Percentiles rank a stretch among this genome's conserved stretches.
Conservation (phyloP, 257 asterid genomes). For the Nicotiana tabacum region DNA sequence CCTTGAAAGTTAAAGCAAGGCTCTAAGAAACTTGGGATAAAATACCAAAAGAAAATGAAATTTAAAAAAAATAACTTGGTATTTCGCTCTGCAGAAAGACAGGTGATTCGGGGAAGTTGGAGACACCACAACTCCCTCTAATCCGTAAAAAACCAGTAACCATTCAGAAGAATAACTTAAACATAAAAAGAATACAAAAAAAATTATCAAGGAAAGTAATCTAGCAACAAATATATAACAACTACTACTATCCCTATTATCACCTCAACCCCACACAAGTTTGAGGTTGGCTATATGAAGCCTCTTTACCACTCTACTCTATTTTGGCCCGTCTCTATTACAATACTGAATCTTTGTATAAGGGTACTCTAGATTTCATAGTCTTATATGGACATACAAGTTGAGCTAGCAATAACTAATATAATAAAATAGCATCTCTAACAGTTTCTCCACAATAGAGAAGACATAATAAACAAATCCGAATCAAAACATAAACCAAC, state of each 20-base stretch:
- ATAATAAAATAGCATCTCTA: neutral
- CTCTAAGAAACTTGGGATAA: too few species aligned
- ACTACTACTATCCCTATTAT: neutral
- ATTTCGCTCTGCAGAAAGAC: too few species aligned
- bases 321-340: neutral
- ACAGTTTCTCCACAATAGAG: neutral
- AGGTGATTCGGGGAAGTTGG: too few species aligned
- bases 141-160: too few species aligned
- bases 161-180: too few species aligned
- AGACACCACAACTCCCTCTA: too few species aligned
- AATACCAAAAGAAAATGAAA: too few species aligned
- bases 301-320: neutral
- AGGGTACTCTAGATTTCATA: neutral
- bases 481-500: neutral
- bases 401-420: neutral
- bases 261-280: neutral
- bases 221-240: neutral
- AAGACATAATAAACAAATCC: neutral
- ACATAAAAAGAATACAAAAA: fast-evolving
- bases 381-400: neutral
- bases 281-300: neutral
- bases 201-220: too few species aligned
- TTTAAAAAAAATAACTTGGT: too few species aligned
- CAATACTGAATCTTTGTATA: neutral
- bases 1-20: too few species aligned